Conservation (phyloP, 2,329 filamentous ascomycete species). For the Botrytis fragariae region DNA sequence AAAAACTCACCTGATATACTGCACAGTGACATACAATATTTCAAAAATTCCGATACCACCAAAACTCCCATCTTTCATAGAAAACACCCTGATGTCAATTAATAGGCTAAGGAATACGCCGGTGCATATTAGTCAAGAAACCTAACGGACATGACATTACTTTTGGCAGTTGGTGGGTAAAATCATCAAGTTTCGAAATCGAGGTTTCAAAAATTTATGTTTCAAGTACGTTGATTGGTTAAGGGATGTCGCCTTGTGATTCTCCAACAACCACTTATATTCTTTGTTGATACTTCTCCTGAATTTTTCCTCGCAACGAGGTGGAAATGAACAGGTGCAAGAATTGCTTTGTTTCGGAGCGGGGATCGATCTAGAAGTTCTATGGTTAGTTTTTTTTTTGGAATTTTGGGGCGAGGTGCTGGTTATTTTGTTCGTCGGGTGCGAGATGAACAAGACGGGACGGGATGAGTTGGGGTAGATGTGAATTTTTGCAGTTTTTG, state of each 20-base stretch:
- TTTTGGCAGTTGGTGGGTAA: not conserved
- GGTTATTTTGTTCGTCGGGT: not conserved
- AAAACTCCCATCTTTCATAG: not conserved
- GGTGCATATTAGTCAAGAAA: not conserved
- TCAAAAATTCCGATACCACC: not conserved
- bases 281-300: not conserved
- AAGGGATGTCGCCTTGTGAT: not conserved
- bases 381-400: not conserved
- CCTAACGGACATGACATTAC: not conserved
- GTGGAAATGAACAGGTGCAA: not conserved
- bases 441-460: not conserved
- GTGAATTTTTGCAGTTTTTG: not conserved
- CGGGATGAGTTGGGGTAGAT: too few relatives aligned
- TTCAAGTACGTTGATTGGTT: conserved; percentile 13
- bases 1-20: not conserved
- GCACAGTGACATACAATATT: not conserved
- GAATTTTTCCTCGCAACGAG: too few relatives aligned
- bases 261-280: not conserved
- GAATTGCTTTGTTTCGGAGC: not conserved
- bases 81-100: not conserved
- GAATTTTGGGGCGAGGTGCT: not conserved
- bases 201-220: not conserved
- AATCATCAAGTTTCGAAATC: not conserved
- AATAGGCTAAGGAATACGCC: not conserved
- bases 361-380: not conserved